phyloP scores from a whole-genome alignment of 352 stramenopile genomes.

The Pythium diclinum region DNA sequence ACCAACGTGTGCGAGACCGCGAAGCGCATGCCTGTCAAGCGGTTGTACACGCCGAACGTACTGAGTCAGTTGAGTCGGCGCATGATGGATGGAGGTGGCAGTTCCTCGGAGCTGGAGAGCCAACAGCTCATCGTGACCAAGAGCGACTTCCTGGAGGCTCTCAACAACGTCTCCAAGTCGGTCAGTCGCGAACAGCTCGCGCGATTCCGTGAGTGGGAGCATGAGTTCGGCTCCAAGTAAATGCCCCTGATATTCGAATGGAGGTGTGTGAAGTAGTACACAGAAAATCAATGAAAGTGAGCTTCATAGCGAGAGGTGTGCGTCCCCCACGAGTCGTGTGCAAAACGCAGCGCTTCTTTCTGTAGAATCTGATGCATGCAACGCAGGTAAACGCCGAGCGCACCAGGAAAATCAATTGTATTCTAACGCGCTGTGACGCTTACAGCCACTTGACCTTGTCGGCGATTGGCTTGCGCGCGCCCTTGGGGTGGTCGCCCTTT shows the following conservation, averaged over 20 bases:
- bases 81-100: conserved; percentile 32
- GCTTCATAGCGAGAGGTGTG: neutral
- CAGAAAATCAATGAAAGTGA: neutral
- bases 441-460: conserved; percentile 64
- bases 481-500: conserved; percentile 49
- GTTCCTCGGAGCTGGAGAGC: conserved; percentile 45
- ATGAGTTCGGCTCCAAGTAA: conserved; percentile 47
- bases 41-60: conserved; percentile 68
- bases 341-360: too few species aligned
- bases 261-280: neutral
- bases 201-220: conserved; percentile 43
- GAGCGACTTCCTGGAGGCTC: conserved; percentile 34
- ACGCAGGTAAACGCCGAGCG: neutral
- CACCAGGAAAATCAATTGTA: neutral
- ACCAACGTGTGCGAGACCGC: conserved; percentile 68
- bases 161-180: conserved; percentile 51
- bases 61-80: conserved; percentile 53
- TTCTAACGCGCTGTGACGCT: neutral
- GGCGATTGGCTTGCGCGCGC: conserved; percentile 59
- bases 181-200: conserved; percentile 45
- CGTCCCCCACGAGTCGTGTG: too few species aligned
- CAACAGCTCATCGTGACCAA: conserved; percentile 64
- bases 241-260: neutral
- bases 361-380: neutral
- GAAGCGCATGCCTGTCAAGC: conserved; percentile 81